Evolutionary conservation across 257 asterid genomes (phyloP), one percentile per base, ranked within the genome.

Genomic region (Lycium barbarum): DNA sequence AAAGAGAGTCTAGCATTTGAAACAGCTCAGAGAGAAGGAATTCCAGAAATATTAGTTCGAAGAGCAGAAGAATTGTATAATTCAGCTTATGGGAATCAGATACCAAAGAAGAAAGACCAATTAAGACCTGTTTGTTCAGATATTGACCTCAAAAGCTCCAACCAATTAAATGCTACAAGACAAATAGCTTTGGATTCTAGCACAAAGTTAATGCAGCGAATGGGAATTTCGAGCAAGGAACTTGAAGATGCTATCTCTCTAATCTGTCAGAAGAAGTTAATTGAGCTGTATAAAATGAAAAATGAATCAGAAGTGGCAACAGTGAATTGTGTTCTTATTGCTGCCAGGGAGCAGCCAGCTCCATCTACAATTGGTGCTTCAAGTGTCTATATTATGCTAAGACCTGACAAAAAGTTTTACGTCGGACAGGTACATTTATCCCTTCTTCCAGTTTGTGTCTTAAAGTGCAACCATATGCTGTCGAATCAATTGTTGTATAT

Each of bases 1-100:
- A 92, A 91, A 91, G 99, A 97, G 89, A 95, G 98, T 88, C 97
- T 97, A 70, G 99, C 99, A 61, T 97, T 95, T 87, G 98, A 97
- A 91, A 97, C 98, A 35, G 99, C 99, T 83, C 91, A 74, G 82
- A 91, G 97, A 76, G 99, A 97, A 88, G 99, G 99, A 38, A 89
- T 95, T 81, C 98, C 98, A 1, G 88, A 86, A 66, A 85, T 90
- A 61, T 79, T 96, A 55, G 94, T 96, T 85, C 88, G 20, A 80
- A 89, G 98, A 89, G 98, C 99, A 0, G 91, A 91, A 87, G 97
- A 93, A 80, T 76, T 96, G 84, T 96, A 95, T 80, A 80, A 43
- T 83, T 89, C 96, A n/a, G 95, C 86, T 73, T 94, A 91, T 85
- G 74, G 85, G 12, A 86, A 88, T 76, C 73, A 89, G 90, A 45